These are phyloP conservation scores for Raddia distichophylla DNA, from an alignment of 176 grass and related monocot genomes.

Conservation along the genomic window DNA sequence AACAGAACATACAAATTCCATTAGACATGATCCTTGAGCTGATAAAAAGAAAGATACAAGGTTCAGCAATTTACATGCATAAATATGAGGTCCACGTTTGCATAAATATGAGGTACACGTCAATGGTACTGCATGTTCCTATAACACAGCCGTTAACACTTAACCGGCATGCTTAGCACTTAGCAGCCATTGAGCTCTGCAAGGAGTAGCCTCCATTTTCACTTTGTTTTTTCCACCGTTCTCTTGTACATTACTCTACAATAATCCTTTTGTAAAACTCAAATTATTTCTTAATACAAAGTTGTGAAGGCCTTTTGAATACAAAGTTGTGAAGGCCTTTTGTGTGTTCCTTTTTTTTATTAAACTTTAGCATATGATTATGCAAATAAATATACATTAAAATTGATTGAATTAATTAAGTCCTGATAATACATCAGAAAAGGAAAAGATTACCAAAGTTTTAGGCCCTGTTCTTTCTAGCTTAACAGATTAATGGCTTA, in stretches of 20 bases:
- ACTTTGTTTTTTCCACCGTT: no score
- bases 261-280: no score
- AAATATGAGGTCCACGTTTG: neutral
- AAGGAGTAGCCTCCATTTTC: no score
- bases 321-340: no score
- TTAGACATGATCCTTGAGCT: neutral
- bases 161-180: no score
- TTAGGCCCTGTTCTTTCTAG: neutral
- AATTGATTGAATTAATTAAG: neutral
- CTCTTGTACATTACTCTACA: no score
- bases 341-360: neutral
- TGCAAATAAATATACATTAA: neutral
- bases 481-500: no score
- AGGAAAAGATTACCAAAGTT: neutral
- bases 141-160: neutral
- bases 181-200: no score
- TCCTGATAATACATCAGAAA: neutral
- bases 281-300: no score
- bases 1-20: conserved; percentile 10
- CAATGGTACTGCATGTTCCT: neutral
- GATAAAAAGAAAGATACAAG: neutral
- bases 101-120: no score
- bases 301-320: neutral
- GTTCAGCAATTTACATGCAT: neutral
- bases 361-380: conserved; percentile 4